A percentile compares a stretch with the other conserved stretches of the same genome.
Conservation (phyloP, 2,329 filamentous ascomycete genomes). For the Esteya vermicola region DNA sequence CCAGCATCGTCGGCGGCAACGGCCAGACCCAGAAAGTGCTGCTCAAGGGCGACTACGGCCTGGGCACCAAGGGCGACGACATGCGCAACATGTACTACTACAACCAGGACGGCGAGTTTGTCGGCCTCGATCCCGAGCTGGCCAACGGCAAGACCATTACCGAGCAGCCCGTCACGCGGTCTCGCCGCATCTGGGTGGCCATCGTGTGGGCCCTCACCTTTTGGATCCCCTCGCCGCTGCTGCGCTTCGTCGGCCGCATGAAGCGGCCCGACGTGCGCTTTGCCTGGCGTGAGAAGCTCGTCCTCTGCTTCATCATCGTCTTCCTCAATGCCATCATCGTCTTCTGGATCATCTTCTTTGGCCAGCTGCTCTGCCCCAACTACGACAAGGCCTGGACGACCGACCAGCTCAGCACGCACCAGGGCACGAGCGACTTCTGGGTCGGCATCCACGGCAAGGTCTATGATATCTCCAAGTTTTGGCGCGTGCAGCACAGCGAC, state of each 20-base stretch:
- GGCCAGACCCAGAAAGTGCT: slow-evolving; percentile 43
- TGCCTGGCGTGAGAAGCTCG: slow-evolving; percentile 93
- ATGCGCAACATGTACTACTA: slow-evolving; percentile 63
- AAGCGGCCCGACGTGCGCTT: slow-evolving; percentile 91
- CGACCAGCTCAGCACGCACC: slow-evolving; percentile 55
- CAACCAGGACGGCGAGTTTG: slow-evolving; percentile 52
- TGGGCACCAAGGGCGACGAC: slow-evolving; percentile 74
- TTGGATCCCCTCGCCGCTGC: slow-evolving; percentile 79
- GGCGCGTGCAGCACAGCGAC: slow-evolving; percentile 72
- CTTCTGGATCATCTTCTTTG: slow-evolving; percentile 87
- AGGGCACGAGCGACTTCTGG: slow-evolving; percentile 63
- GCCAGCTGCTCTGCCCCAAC: slow-evolving; percentile 76
- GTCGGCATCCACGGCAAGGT: slow-evolving; percentile 80
- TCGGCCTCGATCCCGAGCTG: slow-evolving; percentile 63
- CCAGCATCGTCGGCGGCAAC: slow-evolving; percentile 15
- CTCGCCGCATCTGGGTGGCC: slow-evolving; percentile 64
- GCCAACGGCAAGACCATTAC: slow-evolving; percentile 65
- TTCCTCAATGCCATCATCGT: slow-evolving; percentile 69
- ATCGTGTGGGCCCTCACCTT: slow-evolving; percentile 81
- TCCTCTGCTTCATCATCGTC: slow-evolving; percentile 66
- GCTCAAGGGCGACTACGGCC: slow-evolving; percentile 67
- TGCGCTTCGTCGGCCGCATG: slow-evolving; percentile 82
- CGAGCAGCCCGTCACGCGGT: slow-evolving; percentile 46
- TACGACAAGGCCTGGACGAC: slow-evolving; percentile 76
- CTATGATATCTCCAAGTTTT: slow-evolving; percentile 87